Evolutionary conservation across 2,329 filamentous ascomycete genomes (phyloP), one percentile per base, ranked within the genome.

Genomic region (Claviceps sp.): DNA sequence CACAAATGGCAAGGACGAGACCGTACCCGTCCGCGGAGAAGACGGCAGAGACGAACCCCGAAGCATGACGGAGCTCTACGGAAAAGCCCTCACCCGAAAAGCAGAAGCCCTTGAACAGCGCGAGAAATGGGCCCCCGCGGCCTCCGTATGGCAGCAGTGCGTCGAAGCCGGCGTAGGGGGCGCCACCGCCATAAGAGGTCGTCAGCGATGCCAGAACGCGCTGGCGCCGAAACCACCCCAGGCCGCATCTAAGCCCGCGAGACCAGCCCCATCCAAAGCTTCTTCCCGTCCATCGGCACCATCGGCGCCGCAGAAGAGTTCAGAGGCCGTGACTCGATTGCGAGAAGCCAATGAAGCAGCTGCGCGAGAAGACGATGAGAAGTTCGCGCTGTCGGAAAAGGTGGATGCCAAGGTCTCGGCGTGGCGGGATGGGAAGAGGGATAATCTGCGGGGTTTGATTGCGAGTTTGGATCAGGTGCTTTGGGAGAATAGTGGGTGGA

Each of bases 61-160:
- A 58, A 85, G 91, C 47, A 95, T 98, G 87, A 85, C 81, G 56
- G 90, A 95, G 17, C 87, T 95, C 56, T 97, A 86, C 63, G 90
- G 89, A 50, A 98, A 97, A 67, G 91, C 91, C 0, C 72, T 97
- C 34, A 91, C 87, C 70, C 85, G 93, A 51, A 97, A 97, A 71
- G 93, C 93, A 1, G 93, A 98, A 69, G 93, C 89, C 1, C 75
- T 97, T 7, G 93, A 98, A 67, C 86, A 95, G 63, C 85, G 98
- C 75, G 93, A 98, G 70, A 88, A 85, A 64, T 98, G 91, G 91
- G 70, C 72, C 2, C 91, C 97, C 49, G 93, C 93, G 1, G 82
- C 81, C 0, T 71, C 74, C 2, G 82, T 87, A 0, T 98, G 93
- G 93, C 82, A 84, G 60, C 72, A 79, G 51, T 90, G 88, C 38